These are phyloP conservation scores for Venturia aucupariae DNA, from an alignment of 2,329 filamentous ascomycete genomes.

Conservation along the genomic window DNA sequence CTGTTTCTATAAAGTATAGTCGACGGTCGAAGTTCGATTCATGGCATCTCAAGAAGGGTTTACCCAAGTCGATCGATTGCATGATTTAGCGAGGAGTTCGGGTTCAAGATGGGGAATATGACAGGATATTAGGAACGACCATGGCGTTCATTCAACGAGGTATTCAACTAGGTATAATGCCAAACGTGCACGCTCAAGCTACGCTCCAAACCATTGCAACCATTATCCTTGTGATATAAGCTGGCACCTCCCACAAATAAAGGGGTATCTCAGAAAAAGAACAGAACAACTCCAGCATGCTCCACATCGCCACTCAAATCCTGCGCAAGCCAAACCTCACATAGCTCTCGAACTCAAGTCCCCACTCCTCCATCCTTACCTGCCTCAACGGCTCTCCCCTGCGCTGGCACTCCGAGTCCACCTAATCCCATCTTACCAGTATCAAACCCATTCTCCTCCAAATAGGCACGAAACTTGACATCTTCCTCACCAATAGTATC, in stretches of 20 bases:
- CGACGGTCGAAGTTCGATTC: background rate
- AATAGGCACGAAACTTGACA: conserved; percentile 60
- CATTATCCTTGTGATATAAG: background rate
- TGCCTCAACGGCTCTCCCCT: background rate
- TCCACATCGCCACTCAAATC: background rate
- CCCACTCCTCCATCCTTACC: background rate
- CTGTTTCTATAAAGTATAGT: conserved; percentile 90
- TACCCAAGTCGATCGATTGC: background rate
- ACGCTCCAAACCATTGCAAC: no score
- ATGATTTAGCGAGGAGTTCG: background rate
- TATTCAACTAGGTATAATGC: background rate
- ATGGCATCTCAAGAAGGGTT: no score
- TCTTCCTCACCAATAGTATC: conserved; percentile 80
- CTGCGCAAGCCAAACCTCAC: no score
- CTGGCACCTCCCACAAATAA: background rate
- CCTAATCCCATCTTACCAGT: conserved; percentile 28
- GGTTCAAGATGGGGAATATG: background rate
- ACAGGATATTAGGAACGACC: background rate
- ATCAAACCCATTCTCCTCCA: conserved; percentile 69
- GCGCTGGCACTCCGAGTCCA: background rate
- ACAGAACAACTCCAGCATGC: background rate
- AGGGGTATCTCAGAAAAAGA: background rate
- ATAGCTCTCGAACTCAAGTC: background rate
- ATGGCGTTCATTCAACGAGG: background rate
- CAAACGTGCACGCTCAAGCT: background rate